These are phyloP conservation scores for Chrysoporthe puriensis DNA, from an alignment of 2,329 filamentous ascomycete genomes.

Conservation along the genomic window DNA sequence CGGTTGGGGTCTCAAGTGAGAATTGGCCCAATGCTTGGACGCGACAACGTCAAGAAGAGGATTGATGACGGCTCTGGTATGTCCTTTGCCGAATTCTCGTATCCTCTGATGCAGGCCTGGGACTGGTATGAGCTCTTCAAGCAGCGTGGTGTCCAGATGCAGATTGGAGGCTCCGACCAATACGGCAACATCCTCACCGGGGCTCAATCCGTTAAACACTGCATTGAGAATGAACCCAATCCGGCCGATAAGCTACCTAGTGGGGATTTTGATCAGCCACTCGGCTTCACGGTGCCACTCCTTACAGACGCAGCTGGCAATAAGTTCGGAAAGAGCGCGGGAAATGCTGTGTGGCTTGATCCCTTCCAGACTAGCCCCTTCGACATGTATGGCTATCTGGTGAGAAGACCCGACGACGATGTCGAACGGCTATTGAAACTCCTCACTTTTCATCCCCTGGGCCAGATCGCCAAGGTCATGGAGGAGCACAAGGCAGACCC, in stretches of 20 bases:
- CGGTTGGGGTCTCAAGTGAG: constrained; percentile 74
- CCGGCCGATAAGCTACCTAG: constrained; percentile 44
- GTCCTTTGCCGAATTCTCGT: constrained; percentile 91
- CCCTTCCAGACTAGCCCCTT: constrained; percentile 77
- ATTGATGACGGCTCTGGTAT: constrained; percentile 87
- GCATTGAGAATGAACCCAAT: constrained; percentile 62
- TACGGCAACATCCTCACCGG: constrained; percentile 95
- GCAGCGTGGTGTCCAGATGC: constrained; percentile 71
- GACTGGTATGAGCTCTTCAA: constrained; percentile 90
- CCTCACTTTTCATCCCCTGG: constrained; percentile 83
- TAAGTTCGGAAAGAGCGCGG: constrained; percentile 94
- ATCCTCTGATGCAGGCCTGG: constrained; percentile 92
- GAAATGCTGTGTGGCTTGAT: constrained; percentile 94
- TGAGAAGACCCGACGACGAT: constrained; percentile 79
- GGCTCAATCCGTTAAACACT: constrained; percentile 79
- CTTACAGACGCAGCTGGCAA: constrained; percentile 82
- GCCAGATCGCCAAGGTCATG: constrained; percentile 71
- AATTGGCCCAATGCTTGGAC: constrained; percentile 82
- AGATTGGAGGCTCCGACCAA: constrained; percentile 95
- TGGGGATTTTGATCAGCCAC: constrained; percentile 59
- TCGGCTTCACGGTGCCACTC: constrained; percentile 89
- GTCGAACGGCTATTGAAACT: constrained; percentile 82
- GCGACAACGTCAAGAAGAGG: constrained; percentile 80
- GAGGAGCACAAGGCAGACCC: constrained; percentile 68
- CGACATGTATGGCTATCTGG: constrained; percentile 89